Base-by-base conservation (phyloP, 768 basidiomycete species). In the Pleurotus pulmonarius region DNA sequence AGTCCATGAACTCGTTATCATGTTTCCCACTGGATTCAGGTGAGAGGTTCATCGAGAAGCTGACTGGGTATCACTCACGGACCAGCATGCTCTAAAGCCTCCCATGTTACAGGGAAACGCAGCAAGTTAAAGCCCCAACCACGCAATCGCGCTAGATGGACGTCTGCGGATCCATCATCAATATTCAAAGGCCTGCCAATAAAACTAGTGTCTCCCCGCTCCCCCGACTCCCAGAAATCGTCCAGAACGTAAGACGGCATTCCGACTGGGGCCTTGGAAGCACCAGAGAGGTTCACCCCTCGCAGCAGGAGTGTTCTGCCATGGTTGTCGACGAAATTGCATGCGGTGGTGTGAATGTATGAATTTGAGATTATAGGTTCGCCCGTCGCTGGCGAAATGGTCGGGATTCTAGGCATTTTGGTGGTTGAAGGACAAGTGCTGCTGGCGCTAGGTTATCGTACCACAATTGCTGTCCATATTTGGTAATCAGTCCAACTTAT, bases 41-140 rank as follows among this genome's bases (percentile, higher is more conserved):
- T 49, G 40, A 44, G 40, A 41, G 64, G 56, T 46, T 58, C 49
- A 61, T 26, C 55, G 38, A 41, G 55, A 37, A n/a, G 13, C 9
- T 18, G 25, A 46, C 29, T 61, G 43, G 25, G 44, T 18, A 41
- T 0, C 1, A 88, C 95, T 84, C 69, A 97, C 94, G 97, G 97
- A 68, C 94, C 96, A 57, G 81, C 86, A 68, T 93, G 94, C 70
- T 98, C 97, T 13, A 99, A 70, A 0, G 92, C 81, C 67, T 99
- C 97, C 97, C 97, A 99, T 1, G 91, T 87, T n/a, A 98, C 79
- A 7, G 91, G 80, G 70, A 86, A 85, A 73, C 92, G 75, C 15
- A 98, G 72, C 66, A 88, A 75, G 64, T 93, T 97, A 73, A 94
- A 98, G 0, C 97, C 97, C 96, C 95, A 99, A 0, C 88, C 89